A percentile compares a stretch with the other conserved stretches of the same genome.
Conservation (phyloP, 352 stramenopile genomes). For the Ophiocytium majus region DNA sequence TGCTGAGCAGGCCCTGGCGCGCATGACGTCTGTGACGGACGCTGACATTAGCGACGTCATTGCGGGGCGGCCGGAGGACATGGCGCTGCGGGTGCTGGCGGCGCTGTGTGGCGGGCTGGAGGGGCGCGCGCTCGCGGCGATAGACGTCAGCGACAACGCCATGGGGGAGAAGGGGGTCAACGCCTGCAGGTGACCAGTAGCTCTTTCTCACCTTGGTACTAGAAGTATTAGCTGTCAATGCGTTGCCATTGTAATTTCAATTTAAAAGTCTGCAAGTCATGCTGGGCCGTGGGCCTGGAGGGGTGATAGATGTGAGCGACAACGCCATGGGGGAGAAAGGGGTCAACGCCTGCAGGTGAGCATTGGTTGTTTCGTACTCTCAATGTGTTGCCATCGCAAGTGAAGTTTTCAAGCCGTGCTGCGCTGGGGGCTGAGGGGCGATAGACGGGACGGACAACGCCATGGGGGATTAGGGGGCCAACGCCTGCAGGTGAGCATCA, state of each 20-base stretch:
- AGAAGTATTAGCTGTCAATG: too few species aligned
- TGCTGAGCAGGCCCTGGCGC: conserved; percentile 30
- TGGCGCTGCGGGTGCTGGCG: conserved; percentile 77
- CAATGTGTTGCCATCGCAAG: too few species aligned
- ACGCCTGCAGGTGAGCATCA: conserved; percentile 70
- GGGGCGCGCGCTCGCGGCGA: conserved; percentile 69
- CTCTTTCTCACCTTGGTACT: too few species aligned
- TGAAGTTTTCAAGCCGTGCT: too few species aligned
- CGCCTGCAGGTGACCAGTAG: conserved; percentile 69
- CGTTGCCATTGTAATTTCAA: too few species aligned
- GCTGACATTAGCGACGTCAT: conserved; percentile 84
- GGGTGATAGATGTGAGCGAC: conserved; percentile 88
- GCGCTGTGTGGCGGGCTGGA: conserved; percentile 72
- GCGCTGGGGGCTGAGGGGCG: too few species aligned
- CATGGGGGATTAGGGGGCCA: conserved; percentile 86
- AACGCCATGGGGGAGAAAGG: conserved; percentile 91
- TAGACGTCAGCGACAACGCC: conserved; percentile 91
- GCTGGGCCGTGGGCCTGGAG: too few species aligned
- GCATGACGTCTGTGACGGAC: conserved; percentile 46
- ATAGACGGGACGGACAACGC: conserved; percentile 92
- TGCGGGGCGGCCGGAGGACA: conserved; percentile 76
- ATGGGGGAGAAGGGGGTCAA: conserved; percentile 87
- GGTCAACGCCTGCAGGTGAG: conserved; percentile 74
- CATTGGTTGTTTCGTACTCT: too few species aligned
- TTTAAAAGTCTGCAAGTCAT: too few species aligned